These are phyloP conservation scores for Chlamydomonas reinhardtii DNA, from an alignment of 163 green algal species.

Conservation along the genomic window DNA sequence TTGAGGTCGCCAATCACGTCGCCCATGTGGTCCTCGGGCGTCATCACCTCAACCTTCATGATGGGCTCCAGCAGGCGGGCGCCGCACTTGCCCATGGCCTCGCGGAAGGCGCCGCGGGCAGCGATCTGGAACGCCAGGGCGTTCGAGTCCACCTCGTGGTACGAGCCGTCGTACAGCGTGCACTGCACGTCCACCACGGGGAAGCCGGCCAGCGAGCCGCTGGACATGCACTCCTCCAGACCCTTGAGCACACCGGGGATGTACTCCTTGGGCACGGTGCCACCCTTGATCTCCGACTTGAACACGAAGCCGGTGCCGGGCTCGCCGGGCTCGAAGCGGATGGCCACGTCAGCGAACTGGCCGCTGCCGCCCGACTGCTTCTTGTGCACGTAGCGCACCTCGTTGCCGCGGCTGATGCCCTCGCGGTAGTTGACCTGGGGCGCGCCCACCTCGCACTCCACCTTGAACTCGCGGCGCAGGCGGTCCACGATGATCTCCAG, in stretches of 20 bases:
- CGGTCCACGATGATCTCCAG: slow-evolving; percentile 99
- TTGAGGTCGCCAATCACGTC: slow-evolving; percentile 99
- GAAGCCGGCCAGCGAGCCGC: slow-evolving; percentile 81
- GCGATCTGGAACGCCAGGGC: slow-evolving; percentile 99
- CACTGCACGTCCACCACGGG: slow-evolving; percentile 95
- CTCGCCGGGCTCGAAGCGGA: slow-evolving; percentile 98
- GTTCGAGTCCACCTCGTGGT: slow-evolving; percentile 98
- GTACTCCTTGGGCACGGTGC: slow-evolving; percentile 98
- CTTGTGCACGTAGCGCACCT: slow-evolving; percentile 96
- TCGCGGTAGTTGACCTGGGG: slow-evolving; percentile 96
- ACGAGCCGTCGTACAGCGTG: slow-evolving; percentile 93
- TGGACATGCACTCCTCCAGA: slow-evolving; percentile 55
- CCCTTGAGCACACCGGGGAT: slow-evolving; percentile 95
- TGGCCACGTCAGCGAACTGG: slow-evolving; percentile 97
- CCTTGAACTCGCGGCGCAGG: slow-evolving; percentile 97
- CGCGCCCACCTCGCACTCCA: slow-evolving; percentile 87
- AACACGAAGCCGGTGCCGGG: slow-evolving; percentile 96
- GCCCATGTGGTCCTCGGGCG: slow-evolving; percentile 98
- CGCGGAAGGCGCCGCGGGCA: slow-evolving; percentile 88
- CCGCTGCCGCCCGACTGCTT: slow-evolving; percentile 97
- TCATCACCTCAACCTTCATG: slow-evolving; percentile 99
- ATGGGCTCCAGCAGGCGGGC: slow-evolving; percentile 96
- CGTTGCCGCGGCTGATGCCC: slow-evolving; percentile 80
- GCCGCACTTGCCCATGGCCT: slow-evolving; percentile 94
- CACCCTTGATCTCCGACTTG: slow-evolving; percentile 96